Percentiles rank a stretch among this genome's conserved stretches.
These are phyloP conservation scores for Malus sieversii DNA, from an alignment of 306 rosid species.

Conservation along the genomic window DNA sequence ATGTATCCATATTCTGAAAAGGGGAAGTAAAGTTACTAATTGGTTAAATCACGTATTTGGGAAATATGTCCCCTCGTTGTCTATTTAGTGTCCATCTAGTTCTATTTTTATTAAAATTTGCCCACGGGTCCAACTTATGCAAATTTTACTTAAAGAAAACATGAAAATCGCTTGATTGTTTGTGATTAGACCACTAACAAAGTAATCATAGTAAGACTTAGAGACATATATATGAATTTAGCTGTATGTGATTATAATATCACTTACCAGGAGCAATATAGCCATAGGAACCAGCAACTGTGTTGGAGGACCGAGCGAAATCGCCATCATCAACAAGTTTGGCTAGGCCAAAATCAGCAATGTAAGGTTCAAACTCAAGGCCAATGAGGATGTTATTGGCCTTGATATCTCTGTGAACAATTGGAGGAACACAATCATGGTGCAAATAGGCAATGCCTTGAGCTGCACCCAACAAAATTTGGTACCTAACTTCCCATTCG, in stretches of 20 bases:
- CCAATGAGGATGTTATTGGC: conserved; percentile 97
- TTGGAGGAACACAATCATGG: conserved; percentile 95
- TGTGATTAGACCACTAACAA: neutral
- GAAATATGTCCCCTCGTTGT: neutral
- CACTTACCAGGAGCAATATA: conserved; percentile 91
- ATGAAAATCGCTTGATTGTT: neutral
- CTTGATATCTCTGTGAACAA: conserved; percentile 92
- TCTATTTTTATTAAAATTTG: too few species aligned
- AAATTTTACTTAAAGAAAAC: too few species aligned
- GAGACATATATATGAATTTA: neutral
- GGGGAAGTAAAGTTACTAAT: neutral
- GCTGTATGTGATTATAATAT: neutral
- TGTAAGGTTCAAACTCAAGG: conserved; percentile 82
- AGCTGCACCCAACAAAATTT: conserved; percentile 80
- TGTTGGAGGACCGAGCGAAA: conserved; percentile 70
- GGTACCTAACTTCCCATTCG: conserved; percentile 91
- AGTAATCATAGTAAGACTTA: neutral
- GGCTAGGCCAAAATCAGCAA: conserved; percentile 96
- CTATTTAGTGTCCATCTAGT: neutral
- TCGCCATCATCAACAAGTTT: conserved; percentile 84
- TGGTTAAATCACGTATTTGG: neutral
- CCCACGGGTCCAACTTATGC: neutral
- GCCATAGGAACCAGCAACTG: conserved; percentile 97
- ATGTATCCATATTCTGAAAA: conserved; percentile 80
- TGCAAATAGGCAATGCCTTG: conserved; percentile 90